Evolutionary conservation across 208 protist species (phyloP).

Genomic region (Crithidia mellificae): DNA sequence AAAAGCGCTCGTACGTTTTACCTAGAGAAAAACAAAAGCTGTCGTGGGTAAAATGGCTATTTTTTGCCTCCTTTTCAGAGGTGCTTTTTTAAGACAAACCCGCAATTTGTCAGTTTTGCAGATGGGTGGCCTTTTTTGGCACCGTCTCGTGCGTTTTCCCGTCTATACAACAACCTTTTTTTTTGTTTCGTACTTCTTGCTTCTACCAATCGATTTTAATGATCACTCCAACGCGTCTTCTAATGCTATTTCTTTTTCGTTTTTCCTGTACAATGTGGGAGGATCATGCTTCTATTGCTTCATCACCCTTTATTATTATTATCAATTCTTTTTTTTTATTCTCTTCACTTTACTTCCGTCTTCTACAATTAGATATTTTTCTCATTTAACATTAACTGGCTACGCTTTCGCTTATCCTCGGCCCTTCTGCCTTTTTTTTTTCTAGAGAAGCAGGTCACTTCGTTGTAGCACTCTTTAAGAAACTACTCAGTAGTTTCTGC

Average conservation of each 20-base stretch:
- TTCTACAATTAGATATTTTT: conserved; percentile 10
- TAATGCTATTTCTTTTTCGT: too few species aligned
- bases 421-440: not conserved
- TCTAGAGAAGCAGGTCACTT: not conserved
- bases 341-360: not conserved
- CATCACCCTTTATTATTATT: too few species aligned
- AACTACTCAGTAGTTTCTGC: too few species aligned
- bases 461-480: too few species aligned
- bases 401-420: not conserved
- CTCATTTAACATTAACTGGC: not conserved
- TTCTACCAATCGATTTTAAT: conserved; percentile 1
- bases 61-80: too few species aligned
- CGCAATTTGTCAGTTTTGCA: not conserved
- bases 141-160: not conserved
- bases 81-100: not conserved
- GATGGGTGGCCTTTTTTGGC: not conserved
- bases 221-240: not conserved
- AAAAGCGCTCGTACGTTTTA: too few species aligned
- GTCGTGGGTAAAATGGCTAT: too few species aligned
- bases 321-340: not conserved
- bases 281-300: not conserved
- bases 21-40: too few species aligned
- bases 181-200: conserved; percentile 18
- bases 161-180: conserved; percentile 2
- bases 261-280: conserved; percentile 4